Evolutionary conservation across 495 filamentous ascomycete genomes (phyloP), one percentile per base, ranked within the genome.

Genomic region (Hypoxylon subgilvum): DNA sequence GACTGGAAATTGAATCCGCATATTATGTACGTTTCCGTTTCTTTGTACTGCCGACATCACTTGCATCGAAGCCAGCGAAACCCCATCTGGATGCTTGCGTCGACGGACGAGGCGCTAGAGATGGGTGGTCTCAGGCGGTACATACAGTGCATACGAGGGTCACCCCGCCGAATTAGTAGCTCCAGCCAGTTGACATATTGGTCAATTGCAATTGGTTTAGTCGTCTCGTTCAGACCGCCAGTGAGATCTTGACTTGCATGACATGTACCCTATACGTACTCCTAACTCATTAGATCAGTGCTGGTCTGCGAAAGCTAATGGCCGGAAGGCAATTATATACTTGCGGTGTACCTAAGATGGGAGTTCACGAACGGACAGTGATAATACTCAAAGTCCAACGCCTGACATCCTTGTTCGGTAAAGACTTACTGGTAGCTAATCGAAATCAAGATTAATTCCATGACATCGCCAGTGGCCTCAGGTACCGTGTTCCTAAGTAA

Each of bases 361-460:
- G 45, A 22, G 27, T 16, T 10, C 19, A 28, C 36, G 31, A 40
- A 25, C 21, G 12, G 34, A 30, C 28, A 17, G 23, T 23, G 22
- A 17, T 21, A 31, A 42, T 35, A 39, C 38, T 47, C 23, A 27
- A n/a, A n/a, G n/a, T 49, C 54, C 22, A 48, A 61, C 38, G 13
- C 22, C 19, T 40, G 27, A 39, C 35, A 63, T 56, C 58, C 58
- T 46, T 62, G 58, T 62, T n/a, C 30, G 9, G 7, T n/a, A 32
- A 36, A 27, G 35, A 36, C 9, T 57, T 43, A 42, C 40, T 63
- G 59, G 59, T 63, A 63, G 52, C 59, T 63, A 63, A 57, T 63
- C 56, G 59, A 56, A 57, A 63, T 17, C 59, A 57, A 57, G 52
- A 55, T 47, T 56, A 56, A n/a, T 57, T 56, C 59, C 59, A 63